Percentiles rank a stretch among this genome's conserved stretches.
These are phyloP conservation scores for Centaurea solstitialis DNA, from an alignment of 129 eudicot species.

Conservation along the genomic window DNA sequence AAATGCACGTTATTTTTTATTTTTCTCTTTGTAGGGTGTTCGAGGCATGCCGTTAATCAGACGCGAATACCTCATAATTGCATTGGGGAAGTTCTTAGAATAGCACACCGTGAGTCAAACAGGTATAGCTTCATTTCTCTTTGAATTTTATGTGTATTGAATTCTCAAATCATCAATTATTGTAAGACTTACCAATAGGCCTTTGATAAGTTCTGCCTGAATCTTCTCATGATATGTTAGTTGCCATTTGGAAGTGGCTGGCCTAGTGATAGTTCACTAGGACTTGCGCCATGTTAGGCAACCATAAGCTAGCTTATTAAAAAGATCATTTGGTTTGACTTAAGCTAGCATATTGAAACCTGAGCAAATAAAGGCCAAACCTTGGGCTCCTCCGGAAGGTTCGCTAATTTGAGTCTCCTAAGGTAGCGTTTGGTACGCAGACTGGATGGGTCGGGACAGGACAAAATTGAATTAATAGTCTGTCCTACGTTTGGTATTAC, in stretches of 20 bases:
- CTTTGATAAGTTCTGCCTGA: not conserved
- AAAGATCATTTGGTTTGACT: not conserved
- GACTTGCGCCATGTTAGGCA: not conserved
- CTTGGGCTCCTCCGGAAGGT: too few species aligned
- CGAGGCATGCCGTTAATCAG: conserved; percentile 27
- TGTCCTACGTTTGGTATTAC: too few species aligned
- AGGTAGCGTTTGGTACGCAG: too few species aligned
- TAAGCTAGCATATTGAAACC: not conserved
- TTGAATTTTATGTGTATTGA: not conserved
- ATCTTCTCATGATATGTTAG: not conserved
- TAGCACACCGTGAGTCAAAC: conserved; percentile 29
- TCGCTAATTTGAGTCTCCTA: too few species aligned
- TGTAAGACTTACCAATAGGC: not conserved
- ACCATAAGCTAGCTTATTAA: not conserved
- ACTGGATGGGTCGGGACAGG: too few species aligned
- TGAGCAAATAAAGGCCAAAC: not conserved
- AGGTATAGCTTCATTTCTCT: conserved; percentile 37
- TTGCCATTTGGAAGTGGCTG: not conserved
- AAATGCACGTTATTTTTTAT: conserved; percentile 3
- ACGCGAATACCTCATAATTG: conserved; percentile 44
- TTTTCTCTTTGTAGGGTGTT: conserved; percentile 39
- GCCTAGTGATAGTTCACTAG: not conserved
- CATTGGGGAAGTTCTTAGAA: conserved; percentile 60
- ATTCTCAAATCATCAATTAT: not conserved
- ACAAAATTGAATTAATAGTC: too few species aligned